phyloP scores from a whole-genome alignment of 2,329 filamentous ascomycete genomes.

The Colletotrichum tofieldiae region DNA sequence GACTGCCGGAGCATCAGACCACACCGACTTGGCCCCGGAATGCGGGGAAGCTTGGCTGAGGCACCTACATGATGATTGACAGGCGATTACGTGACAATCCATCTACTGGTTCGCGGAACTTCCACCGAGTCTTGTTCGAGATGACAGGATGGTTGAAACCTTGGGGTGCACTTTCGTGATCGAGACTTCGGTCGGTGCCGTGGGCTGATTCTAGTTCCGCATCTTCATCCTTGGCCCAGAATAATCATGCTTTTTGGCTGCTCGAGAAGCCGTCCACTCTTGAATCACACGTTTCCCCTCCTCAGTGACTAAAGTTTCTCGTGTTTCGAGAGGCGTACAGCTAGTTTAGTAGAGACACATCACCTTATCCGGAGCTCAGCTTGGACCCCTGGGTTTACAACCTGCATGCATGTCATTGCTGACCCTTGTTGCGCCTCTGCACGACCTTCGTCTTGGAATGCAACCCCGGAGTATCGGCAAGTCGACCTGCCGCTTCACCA shows the following conservation, averaged over 20 bases:
- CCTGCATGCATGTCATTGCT: constrained; percentile 11
- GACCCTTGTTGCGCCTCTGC: constrained; percentile 7
- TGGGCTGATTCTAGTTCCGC: constrained; percentile 20
- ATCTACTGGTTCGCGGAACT: constrained; percentile 17
- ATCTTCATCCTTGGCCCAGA: background rate
- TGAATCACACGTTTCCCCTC: constrained; percentile 7
- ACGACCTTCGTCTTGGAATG: constrained; percentile 7
- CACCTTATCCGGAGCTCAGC: constrained; percentile 8
- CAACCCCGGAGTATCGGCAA: constrained; percentile 4
- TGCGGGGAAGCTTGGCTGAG: constrained; percentile 34
- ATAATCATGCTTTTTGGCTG: constrained; percentile 6
- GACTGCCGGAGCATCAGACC: constrained; percentile 37
- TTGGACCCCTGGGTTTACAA: constrained; percentile 34
- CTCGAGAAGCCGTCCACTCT: background rate
- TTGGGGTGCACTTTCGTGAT: constrained; percentile 16
- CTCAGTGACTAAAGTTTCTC: background rate
- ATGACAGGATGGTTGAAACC: constrained; percentile 23
- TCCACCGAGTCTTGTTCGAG: constrained; percentile 12
- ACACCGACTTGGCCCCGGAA: constrained; percentile 13
- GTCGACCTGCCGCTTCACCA: background rate
- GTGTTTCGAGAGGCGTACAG: constrained; percentile 17
- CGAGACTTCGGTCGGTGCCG: background rate
- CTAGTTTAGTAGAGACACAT: constrained; percentile 9
- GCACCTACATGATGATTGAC: constrained; percentile 10
- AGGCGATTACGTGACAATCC: constrained; percentile 21